These are phyloP conservation scores for Chytriomyces sp. DNA, from an alignment of 192 early-diverging fungal species.

Conservation along the genomic window DNA sequence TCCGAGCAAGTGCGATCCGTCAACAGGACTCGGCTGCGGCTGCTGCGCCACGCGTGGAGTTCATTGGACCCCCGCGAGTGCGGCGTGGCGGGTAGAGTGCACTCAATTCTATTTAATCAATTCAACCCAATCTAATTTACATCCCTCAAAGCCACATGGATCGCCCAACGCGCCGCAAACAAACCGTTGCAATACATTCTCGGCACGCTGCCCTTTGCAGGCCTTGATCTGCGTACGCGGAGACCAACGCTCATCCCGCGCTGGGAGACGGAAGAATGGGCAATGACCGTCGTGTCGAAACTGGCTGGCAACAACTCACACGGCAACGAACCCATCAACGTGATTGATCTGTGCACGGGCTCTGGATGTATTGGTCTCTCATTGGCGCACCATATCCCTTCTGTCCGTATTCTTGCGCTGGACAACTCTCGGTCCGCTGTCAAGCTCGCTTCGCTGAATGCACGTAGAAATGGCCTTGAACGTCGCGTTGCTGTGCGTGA, in stretches of 20 bases:
- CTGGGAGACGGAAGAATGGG: conserved; percentile 97
- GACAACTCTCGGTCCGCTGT: conserved; percentile 73
- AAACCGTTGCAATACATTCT: conserved; percentile 95
- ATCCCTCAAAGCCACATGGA: conserved; percentile 14
- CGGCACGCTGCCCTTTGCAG: conserved; percentile 85
- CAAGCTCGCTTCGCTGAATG: conserved; percentile 57
- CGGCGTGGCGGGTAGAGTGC: not conserved
- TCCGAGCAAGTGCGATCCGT: not conserved
- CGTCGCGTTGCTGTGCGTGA: not conserved
- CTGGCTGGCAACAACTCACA: not conserved
- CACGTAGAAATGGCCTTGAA: conserved; percentile 29
- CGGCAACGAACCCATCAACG: conserved; percentile 51
- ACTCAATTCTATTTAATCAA: not conserved
- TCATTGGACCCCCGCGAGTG: not conserved
- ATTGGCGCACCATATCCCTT: conserved; percentile 62
- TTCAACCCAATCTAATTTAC: not conserved
- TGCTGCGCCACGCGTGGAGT: not conserved
- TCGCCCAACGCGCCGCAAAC: conserved; percentile 7
- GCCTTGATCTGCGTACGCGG: conserved; percentile 53
- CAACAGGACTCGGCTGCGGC: not conserved
- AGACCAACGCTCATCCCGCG: conserved; percentile 80
- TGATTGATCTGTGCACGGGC: conserved; percentile 89
- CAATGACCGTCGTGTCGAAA: conserved; percentile 55
- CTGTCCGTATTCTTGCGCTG: conserved; percentile 47
- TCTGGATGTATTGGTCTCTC: conserved; percentile 83